phyloP scores from a whole-genome alignment of 1,139 yeast species.

The Candida buenavistaensis region DNA sequence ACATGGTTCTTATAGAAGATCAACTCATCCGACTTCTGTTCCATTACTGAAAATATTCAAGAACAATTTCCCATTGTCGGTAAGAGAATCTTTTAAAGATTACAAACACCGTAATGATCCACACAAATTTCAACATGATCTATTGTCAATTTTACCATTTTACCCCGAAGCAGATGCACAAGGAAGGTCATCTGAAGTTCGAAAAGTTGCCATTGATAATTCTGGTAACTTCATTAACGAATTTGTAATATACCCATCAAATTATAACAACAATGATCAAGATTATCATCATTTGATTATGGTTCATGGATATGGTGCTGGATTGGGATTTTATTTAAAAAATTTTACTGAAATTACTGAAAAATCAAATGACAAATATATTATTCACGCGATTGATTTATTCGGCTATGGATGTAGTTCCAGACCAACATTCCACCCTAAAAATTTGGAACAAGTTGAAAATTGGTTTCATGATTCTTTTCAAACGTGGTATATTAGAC shows the following conservation, averaged over 20 bases:
- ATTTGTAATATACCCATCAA: constrained; percentile 55
- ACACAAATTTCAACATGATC: constrained; percentile 51
- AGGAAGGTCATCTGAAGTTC: constrained; percentile 34
- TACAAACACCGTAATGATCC: constrained; percentile 43
- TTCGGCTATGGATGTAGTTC: constrained; percentile 80
- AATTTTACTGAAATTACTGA: constrained; percentile 51
- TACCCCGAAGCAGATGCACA: constrained; percentile 31
- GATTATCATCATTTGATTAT: constrained; percentile 56
- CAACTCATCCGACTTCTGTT: constrained; percentile 65
- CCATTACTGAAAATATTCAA: constrained; percentile 54
- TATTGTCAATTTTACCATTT: constrained; percentile 44
- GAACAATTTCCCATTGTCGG: constrained; percentile 57
- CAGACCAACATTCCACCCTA: constrained; percentile 47
- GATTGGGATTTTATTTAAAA: constrained; percentile 67
- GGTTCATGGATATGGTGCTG: constrained; percentile 81
- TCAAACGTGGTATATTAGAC: constrained; percentile 40
- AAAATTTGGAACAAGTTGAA: constrained; percentile 39
- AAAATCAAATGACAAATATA: constrained; percentile 44
- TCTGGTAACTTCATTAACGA: constrained; percentile 57
- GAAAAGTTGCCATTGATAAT: constrained; percentile 41
- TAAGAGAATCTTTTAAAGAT: constrained; percentile 53
- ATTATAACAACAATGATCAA: constrained; percentile 13
- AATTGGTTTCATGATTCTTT: constrained; percentile 55
- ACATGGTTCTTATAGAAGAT: constrained; percentile 32
- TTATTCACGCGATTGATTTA: constrained; percentile 69